These are phyloP conservation scores for Podosphaera xanthii DNA, from an alignment of 2,329 filamentous ascomycete species.

Conservation along the genomic window DNA sequence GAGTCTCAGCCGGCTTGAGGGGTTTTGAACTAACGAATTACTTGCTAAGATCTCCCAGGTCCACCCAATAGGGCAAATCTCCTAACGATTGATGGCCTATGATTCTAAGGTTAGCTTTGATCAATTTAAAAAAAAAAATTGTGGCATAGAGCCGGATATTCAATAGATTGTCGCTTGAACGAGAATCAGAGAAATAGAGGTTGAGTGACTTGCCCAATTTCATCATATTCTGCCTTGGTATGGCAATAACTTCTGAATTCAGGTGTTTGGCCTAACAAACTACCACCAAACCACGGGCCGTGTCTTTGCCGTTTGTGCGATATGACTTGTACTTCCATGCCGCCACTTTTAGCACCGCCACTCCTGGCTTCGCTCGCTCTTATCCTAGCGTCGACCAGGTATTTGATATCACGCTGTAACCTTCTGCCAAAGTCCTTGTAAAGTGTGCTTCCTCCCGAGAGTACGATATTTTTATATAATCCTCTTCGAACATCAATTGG, in stretches of 20 bases:
- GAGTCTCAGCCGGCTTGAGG: too few relatives aligned
- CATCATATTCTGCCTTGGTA: constrained; percentile 39
- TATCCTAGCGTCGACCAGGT: constrained; percentile 82
- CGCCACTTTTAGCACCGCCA: constrained; percentile 72
- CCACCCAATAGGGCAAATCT: constrained; percentile 86
- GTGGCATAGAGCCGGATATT: not conserved
- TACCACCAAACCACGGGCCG: constrained; percentile 95
- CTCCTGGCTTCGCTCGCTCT: constrained; percentile 77
- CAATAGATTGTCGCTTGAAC: not conserved
- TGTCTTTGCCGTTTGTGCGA: constrained; percentile 94
- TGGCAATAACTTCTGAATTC: constrained; percentile 99
- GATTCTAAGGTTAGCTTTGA: not conserved
- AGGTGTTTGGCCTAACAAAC: constrained; percentile 84
- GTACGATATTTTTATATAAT: constrained; percentile 97
- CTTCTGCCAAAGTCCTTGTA: constrained; percentile 97
- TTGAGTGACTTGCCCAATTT: constrained; percentile 7
- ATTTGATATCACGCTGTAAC: constrained; percentile 90
- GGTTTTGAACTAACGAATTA: too few relatives aligned
- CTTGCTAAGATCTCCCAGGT: constrained; percentile 47
- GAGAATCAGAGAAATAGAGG: not conserved
- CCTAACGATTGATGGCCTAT: constrained; percentile 75
- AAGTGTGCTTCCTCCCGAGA: constrained; percentile 87
- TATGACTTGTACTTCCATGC: constrained; percentile 89
- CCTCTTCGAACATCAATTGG: constrained; percentile 93
- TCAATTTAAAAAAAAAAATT: not conserved